Evolutionary conservation across 768 basidiomycete genomes (phyloP).

Genomic region (Boletus vinaceobasis): DNA sequence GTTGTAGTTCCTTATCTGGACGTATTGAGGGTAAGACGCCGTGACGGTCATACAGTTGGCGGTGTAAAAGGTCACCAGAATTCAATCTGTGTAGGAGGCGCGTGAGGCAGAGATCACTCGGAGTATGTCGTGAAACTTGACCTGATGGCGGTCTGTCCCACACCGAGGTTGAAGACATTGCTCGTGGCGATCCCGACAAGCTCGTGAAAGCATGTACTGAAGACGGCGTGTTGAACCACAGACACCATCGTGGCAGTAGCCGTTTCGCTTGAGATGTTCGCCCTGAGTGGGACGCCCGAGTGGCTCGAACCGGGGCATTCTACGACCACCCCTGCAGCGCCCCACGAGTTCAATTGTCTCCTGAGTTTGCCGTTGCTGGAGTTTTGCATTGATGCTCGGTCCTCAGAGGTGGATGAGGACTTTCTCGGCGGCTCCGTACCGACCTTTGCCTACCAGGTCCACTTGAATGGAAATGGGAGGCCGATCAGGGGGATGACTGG

Average conservation of each 20-base stretch:
- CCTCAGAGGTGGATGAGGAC: conserved; percentile 20
- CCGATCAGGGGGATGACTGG: conserved; percentile 30
- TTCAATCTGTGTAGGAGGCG: conserved; percentile 16
- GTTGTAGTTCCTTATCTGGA: conserved; percentile 18
- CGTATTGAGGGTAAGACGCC: conserved; percentile 26
- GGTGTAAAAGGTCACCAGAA: conserved; percentile 24
- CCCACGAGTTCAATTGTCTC: conserved; percentile 32
- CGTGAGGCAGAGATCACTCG: not conserved
- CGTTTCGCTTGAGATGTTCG: conserved; percentile 25
- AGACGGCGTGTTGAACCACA: conserved; percentile 26
- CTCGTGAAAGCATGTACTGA: conserved; percentile 35
- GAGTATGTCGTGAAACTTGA: conserved; percentile 1
- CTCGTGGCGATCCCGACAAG: conserved; percentile 30
- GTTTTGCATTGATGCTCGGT: conserved; percentile 21
- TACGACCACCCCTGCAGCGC: conserved; percentile 29
- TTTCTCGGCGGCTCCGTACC: conserved; percentile 21
- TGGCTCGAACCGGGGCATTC: not conserved
- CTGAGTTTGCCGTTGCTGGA: conserved; percentile 21
- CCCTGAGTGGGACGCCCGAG: conserved; percentile 3
- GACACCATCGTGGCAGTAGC: conserved; percentile 31
- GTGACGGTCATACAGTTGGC: conserved; percentile 25
- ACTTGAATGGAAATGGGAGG: conserved; percentile 31
- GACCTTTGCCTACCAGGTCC: conserved; percentile 33
- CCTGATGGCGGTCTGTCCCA: conserved; percentile 28
- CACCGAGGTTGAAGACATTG: conserved; percentile 32